Percentiles rank a stretch among this genome's conserved stretches.
phyloP scores from a whole-genome alignment of 768 basidiomycete genomes.

The Chalciporus chontae region DNA sequence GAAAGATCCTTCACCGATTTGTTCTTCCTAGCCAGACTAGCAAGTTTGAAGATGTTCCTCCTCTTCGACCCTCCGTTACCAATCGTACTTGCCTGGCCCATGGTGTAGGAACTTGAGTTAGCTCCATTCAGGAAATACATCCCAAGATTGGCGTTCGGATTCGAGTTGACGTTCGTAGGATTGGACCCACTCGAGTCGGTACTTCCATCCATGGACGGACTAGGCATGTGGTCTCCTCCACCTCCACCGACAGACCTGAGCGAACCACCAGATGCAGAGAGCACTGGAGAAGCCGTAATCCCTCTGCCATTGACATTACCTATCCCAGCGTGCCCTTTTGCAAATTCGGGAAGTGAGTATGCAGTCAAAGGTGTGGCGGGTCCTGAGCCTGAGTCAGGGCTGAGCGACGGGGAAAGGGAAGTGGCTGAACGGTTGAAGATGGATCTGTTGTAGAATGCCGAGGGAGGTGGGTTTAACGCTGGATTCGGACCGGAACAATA shows the following conservation, averaged over 20 bases:
- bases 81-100: constrained; percentile 1
- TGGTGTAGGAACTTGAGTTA: constrained; percentile 13
- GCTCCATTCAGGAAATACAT: constrained; percentile 17
- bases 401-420: constrained; percentile 43
- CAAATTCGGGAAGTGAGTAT: constrained; percentile 7
- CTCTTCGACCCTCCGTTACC: constrained; percentile 23
- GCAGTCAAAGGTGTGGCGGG: constrained; percentile 23
- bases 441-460: constrained; percentile 27
- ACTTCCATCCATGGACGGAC: constrained; percentile 22
- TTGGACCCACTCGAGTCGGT: constrained; percentile 26
- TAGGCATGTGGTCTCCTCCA: constrained; percentile 4
- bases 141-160: constrained; percentile 1
- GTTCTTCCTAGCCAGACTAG: constrained; percentile 32
- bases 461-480: constrained; percentile 9
- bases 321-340: background rate
- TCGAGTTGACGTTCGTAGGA: constrained; percentile 2
- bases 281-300: constrained; percentile 11
- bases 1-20: constrained; percentile 30
- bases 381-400: constrained; percentile 11
- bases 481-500: constrained; percentile 31
- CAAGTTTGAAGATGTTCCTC: constrained; percentile 34
- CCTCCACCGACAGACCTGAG: constrained; percentile 12
- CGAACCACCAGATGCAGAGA: constrained; percentile 18
- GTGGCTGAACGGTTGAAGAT: constrained; percentile 42
- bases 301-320: constrained; percentile 10